phyloP scores from a whole-genome alignment of 2,329 filamentous ascomycete genomes.

The Fusarium torulosum region DNA sequence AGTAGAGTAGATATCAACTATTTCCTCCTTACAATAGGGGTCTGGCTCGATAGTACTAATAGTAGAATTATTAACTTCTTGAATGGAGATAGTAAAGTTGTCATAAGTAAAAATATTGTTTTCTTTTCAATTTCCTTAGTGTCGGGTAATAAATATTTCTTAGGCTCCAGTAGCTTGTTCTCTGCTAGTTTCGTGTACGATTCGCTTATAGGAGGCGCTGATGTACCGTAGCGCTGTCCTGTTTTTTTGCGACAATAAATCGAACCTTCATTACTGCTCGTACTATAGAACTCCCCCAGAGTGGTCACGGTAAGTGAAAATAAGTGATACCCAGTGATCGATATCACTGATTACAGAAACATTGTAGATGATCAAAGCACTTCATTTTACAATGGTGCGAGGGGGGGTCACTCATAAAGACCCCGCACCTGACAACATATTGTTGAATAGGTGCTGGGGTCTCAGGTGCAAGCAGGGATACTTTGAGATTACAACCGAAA shows the following conservation, averaged over 20 bases:
- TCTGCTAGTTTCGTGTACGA: background rate
- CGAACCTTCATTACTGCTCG: background rate
- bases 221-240: background rate
- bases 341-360: background rate
- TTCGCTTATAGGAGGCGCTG: background rate
- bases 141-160: background rate
- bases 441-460: no score
- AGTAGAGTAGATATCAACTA: slow-evolving; percentile 1
- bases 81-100: slow-evolving; percentile 1
- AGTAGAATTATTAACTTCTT: slow-evolving; percentile 1
- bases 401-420: no score
- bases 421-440: no score
- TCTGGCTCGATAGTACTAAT: background rate
- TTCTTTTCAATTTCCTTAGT: background rate
- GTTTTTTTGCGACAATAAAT: slow-evolving; percentile 1
- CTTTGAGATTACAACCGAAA: no score
- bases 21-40: slow-evolving; percentile 1
- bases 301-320: background rate
- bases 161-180: background rate
- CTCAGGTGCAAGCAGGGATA: no score
- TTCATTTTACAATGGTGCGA: no score
- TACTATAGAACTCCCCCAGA: background rate
- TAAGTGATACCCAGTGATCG: background rate
- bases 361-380: no score
- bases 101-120: background rate